Conservation (phyloP, 306 rosid species). For the Vigna angularis region DNA sequence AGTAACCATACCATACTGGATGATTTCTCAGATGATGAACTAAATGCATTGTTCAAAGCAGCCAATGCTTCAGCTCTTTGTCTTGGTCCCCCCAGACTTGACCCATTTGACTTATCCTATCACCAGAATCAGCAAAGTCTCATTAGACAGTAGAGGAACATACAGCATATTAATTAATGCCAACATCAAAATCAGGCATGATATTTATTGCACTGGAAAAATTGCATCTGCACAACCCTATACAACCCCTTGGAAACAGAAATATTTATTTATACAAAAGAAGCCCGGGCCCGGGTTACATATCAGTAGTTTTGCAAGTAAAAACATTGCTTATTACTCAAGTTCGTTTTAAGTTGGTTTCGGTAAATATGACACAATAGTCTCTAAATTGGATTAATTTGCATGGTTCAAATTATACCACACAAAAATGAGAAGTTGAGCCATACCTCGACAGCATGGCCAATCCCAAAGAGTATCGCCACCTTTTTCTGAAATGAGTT, state of each 20-base stretch:
- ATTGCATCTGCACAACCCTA: conserved; percentile 25
- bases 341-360: conserved; percentile 24
- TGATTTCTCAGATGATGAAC: conserved; percentile 61
- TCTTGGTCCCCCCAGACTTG: conserved; percentile 56
- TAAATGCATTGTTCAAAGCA: conserved; percentile 69
- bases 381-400: conserved; percentile 36
- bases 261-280: background rate
- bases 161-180: background rate
- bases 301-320: conserved; percentile 6
- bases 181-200: conserved; percentile 14
- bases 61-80: conserved; percentile 66
- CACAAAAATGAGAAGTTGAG: background rate
- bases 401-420: conserved; percentile 3
- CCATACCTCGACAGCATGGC: conserved; percentile 78
- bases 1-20: conserved; percentile 42
- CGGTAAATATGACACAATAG: conserved; percentile 23
- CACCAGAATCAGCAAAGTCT: conserved; percentile 31
- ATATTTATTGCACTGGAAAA: background rate
- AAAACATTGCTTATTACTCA: conserved; percentile 19
- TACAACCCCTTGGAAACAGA: background rate
- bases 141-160: conserved; percentile 19
- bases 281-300: background rate
- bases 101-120: conserved; percentile 56
- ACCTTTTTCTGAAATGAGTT: conserved; percentile 94
- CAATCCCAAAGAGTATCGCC: conserved; percentile 71